A percentile compares a stretch with the other conserved stretches of the same genome.
These are phyloP conservation scores for Nyssa sinensis DNA, from an alignment of 148 eudicot species.

Conservation along the genomic window DNA sequence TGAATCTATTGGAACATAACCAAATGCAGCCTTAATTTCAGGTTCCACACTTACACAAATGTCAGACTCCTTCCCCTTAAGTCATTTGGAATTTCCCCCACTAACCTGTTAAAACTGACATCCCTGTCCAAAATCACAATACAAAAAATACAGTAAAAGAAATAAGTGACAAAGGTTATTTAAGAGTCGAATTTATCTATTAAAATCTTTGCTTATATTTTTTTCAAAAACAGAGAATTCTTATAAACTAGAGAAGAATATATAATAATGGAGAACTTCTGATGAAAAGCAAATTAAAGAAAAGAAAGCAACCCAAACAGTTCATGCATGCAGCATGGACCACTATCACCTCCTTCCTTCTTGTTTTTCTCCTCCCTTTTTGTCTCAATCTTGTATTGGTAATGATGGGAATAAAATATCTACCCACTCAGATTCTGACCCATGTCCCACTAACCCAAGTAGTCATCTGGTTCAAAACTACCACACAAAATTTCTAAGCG, in stretches of 20 bases:
- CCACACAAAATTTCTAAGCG: no score
- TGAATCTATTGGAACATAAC: not conserved
- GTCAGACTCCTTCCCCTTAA: slow-evolving; percentile 39
- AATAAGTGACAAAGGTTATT: not conserved
- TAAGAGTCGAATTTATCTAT: not conserved
- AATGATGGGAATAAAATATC: no score
- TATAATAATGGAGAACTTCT: not conserved
- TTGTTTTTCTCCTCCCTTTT: no score
- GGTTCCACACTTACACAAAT: slow-evolving; percentile 46
- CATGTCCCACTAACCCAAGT: no score
- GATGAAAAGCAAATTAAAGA: not conserved
- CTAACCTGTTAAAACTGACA: slow-evolving; percentile 61
- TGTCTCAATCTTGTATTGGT: no score
- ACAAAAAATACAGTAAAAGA: not conserved
- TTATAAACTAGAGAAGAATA: not conserved
- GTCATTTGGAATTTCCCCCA: slow-evolving; percentile 51
- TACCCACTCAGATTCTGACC: no score
- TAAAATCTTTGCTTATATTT: no score
- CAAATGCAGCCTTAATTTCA: not conserved
- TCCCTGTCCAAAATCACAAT: slow-evolving; percentile 45
- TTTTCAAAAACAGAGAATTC: no score
- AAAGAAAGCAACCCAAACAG: not conserved
- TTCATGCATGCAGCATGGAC: not conserved
- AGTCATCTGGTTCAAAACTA: no score
- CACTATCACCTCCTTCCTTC: no score